Base-by-base conservation (phyloP, 169 alveolate species). In the Eimeria praecox region DNA sequence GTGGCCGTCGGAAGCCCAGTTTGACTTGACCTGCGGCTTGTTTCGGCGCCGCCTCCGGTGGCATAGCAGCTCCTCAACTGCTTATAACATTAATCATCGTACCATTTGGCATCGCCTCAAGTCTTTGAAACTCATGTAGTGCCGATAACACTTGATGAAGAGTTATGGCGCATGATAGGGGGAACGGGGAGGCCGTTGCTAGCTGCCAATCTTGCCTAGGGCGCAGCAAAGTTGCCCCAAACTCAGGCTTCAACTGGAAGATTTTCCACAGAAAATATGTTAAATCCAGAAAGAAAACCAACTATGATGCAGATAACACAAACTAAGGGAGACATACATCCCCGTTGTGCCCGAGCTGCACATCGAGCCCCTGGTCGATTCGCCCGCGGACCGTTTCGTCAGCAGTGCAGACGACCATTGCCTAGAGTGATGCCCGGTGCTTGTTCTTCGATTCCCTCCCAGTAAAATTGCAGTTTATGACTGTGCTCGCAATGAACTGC, bases 341-440 rank as follows among this genome's bases (percentile, higher is more conserved):
- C 38, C 20, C 14, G 10, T 52, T 33, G 18, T 49, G 42, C 91
- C 77, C 91, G 12, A 40, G 52, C 52, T 56, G 75, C 59, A 20
- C 20, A 52, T 59, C 46, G 69, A 35, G 91, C 77, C 38, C 77
- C 3, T 22, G 4, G 27, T 52, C 91, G 91, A 83, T 83, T 83
- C 91, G 91, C 77, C 77, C 46, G 49, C 54, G 73, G 88, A 49
- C 88, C 66, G 88, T 42, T 78, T 78, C 88, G 88, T 27, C 88
- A 78, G 69, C 88, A 46, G 69, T 49, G 83, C 83, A 38, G 83
- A 73, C 83, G 83, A 73, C 33, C 83, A 16, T 38, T 38, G 52
- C 18, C 3, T 73, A 38, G 83, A 73, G 22, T 12, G 22, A 16
- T 38, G 30, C 52, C 83, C 12, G 49, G 33, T 73, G 83, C 52